A percentile compares a stretch with the other conserved stretches of the same genome.
phyloP scores from a whole-genome alignment of 2,329 filamentous ascomycete species.

The Trichophyton schoenleinii region DNA sequence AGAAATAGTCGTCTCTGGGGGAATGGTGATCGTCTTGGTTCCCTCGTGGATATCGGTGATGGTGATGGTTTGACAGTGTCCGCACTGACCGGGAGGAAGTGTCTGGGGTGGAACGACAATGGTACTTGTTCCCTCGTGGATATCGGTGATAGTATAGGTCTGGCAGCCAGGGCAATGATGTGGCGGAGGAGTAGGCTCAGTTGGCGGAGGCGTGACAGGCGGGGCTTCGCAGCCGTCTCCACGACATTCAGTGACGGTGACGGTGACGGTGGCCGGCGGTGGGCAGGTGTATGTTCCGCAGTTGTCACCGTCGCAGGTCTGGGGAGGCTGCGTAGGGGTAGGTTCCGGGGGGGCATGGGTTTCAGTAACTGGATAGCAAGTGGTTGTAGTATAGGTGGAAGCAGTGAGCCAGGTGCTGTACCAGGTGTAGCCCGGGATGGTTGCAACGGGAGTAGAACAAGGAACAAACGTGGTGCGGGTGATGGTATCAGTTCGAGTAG shows the following conservation, averaged over 20 bases:
- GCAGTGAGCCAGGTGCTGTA: constrained; percentile 24
- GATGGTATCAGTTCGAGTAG: constrained; percentile 18
- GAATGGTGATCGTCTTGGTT: not conserved
- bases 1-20: not conserved
- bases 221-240: constrained; percentile 7
- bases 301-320: constrained; percentile 3
- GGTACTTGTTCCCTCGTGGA: constrained; percentile 17
- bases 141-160: constrained; percentile 20
- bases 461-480: constrained; percentile 23
- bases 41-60: constrained; percentile 1
- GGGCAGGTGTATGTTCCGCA: constrained; percentile 6
- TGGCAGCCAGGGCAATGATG: constrained; percentile 16
- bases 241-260: constrained; percentile 14
- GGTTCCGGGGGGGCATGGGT: constrained; percentile 3
- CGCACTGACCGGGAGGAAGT: not conserved
- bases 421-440: constrained; percentile 19
- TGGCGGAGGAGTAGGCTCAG: not conserved
- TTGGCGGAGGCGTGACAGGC: constrained; percentile 6
- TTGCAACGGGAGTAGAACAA: constrained; percentile 23
- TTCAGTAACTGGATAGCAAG: constrained; percentile 19
- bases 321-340: constrained; percentile 8
- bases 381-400: constrained; percentile 18
- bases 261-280: constrained; percentile 11
- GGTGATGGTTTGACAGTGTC: not conserved
- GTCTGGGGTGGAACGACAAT: constrained; percentile 17